Conservation (phyloP, 2,329 filamentous ascomycete genomes). For the Stachybotrys chlorohalonatus region DNA sequence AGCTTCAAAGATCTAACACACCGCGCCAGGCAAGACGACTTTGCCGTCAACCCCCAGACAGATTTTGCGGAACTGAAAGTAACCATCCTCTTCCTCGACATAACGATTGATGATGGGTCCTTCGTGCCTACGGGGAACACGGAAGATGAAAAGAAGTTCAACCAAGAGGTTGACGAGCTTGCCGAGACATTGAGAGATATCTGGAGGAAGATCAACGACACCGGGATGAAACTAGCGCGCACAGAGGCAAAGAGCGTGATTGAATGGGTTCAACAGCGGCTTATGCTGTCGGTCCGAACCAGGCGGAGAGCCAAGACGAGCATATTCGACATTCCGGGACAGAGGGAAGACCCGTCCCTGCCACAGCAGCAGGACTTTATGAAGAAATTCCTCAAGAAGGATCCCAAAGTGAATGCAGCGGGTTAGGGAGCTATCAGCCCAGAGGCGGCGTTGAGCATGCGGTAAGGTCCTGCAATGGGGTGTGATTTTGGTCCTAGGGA, state of each 20-base stretch:
- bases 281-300: constrained; percentile 63
- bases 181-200: constrained; percentile 48
- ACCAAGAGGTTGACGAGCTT: constrained; percentile 61
- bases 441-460: too few species aligned
- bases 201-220: constrained; percentile 58
- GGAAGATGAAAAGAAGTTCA: constrained; percentile 44
- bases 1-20: constrained; percentile 33
- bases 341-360: constrained; percentile 26
- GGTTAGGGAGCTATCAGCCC: neutral
- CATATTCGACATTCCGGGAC: constrained; percentile 33
- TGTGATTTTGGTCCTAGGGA: neutral
- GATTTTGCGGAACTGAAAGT: constrained; percentile 63
- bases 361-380: constrained; percentile 41
- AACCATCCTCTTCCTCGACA: constrained; percentile 59
- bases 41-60: constrained; percentile 43
- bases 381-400: constrained; percentile 33
- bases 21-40: constrained; percentile 38
- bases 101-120: constrained; percentile 59
- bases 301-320: constrained; percentile 44
- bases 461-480: too few species aligned
- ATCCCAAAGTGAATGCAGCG: constrained; percentile 1
- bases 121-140: constrained; percentile 15
- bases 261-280: constrained; percentile 64
- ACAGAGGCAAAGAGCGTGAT: constrained; percentile 70
- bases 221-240: constrained; percentile 61